Evolutionary conservation across 306 rosid genomes (phyloP), one percentile per base, ranked within the genome.

Genomic region (Echinosophora koreensis): DNA sequence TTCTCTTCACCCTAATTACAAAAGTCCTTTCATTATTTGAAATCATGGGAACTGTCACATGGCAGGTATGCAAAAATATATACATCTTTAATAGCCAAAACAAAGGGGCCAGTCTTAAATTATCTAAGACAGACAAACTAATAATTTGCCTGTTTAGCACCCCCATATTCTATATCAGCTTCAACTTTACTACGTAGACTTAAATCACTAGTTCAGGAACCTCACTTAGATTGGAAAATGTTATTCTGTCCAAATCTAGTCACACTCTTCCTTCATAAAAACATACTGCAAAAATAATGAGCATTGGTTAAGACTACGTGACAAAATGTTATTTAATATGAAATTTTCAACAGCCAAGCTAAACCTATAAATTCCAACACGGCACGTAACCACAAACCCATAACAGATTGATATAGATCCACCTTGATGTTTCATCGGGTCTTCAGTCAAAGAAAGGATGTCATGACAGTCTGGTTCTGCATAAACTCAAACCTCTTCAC

Each of bases 301-400:
- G 74, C 59, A 81, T 77, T 17, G 12, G 74, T 71, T 81, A 79
- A 59, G 84, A 74, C 69, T 60, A 75, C 0, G 32, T 30, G 22
- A 82, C 59, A 71, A 61, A 74, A 74, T 10, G 49, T 18, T 79
- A 66, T 18, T 69, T 22, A 63, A 34, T 84, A 39, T 77, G 75
- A 78, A 56, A 61, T 54, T 56, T 71, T 74, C 60, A 80, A 82
- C 83, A 69, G 77, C 71, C 35, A 69, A 83, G 64, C 69, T 76
- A 80, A 28, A 37, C 16, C 2, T 22, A 44, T 83, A 72, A 68
- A 76, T 75, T 84, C 84, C 73, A 85, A 72, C 73, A 88, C 83
- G 86, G 30, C 88, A 88, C 86, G 87, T 79, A 86, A 86, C 55
- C 46, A 47, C 51, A 55, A 47, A 80, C 32, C 73, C 66, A 51